Evolutionary conservation across 2,329 filamentous ascomycete genomes (phyloP), one percentile per base, ranked within the genome.

Genomic region (Ophiosphaerella herpotricha): DNA sequence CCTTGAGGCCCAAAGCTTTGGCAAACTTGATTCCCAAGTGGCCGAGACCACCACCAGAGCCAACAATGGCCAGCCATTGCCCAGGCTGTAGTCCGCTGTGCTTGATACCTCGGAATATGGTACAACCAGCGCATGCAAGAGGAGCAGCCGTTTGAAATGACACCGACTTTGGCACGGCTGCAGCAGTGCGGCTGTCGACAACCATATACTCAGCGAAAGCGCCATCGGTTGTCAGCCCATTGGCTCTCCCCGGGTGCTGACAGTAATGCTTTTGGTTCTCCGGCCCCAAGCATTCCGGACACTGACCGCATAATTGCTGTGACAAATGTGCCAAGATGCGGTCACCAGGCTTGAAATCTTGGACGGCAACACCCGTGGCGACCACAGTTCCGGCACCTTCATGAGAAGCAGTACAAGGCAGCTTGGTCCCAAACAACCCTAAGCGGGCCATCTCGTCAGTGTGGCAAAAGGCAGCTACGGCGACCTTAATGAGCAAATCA

Each of bases 11-110:
- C 88, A 95, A 92, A 39, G 90, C 91, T 74, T 87, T 88, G 41
- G 89, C 90, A 74, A 94, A 95, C 76, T 96, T 91, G 57, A 89
- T 79, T 12, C 89, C 90, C 57, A 93, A 77, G 50, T 82, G 85
- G 18, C 89, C 90, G 47, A 95, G 80, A 54, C 89, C 89, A 70
- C 90, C 90, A 52, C 89, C 89, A 18, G 89, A 89, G 62, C 91
- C 91, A 48, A 92, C 89, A 57, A 95, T 86, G 55, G 88, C 90
- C 13, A 95, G 83, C 34, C 80, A 85, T 72, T 93, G 84, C 16
- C 89, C 90, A 6, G 89, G 83, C 42, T 80, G 78, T 26, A 82
- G 84, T 31, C 83, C 85, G 0, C 88, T 89, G 73, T 89, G 78
- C 89, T 91, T 80, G 90, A 94, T 54, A 89, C 89, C 21, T 87